These are phyloP conservation scores for Mycena rebaudengoi DNA, from an alignment of 768 basidiomycete species.

Conservation along the genomic window DNA sequence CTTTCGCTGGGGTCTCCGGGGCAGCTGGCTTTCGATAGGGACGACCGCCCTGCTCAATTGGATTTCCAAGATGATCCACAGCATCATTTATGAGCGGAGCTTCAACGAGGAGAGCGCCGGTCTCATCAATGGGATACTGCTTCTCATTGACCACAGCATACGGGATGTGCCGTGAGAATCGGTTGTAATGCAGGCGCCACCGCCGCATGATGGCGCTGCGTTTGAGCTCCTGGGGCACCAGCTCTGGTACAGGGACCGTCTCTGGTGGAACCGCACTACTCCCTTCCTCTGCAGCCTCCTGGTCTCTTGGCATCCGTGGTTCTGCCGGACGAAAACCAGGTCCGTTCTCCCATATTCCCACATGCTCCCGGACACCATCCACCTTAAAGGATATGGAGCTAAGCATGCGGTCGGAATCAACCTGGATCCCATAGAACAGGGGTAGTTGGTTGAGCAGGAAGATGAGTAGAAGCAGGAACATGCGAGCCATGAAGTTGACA, in stretches of 20 bases:
- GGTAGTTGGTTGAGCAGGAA: background rate
- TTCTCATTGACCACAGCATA: background rate
- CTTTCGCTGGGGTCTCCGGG: background rate
- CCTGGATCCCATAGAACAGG: background rate
- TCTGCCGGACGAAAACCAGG: background rate
- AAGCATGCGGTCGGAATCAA: constrained; percentile 3
- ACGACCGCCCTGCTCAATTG: constrained; percentile 2
- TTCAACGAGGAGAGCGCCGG: background rate
- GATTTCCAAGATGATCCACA: background rate
- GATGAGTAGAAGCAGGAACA: background rate
- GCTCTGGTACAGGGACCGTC: too few relatives aligned
- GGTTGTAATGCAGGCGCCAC: constrained; percentile 8
- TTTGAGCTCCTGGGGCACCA: background rate
- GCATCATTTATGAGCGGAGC: background rate
- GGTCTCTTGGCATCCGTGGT: background rate
- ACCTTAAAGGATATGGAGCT: background rate
- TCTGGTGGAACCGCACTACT: too few relatives aligned
- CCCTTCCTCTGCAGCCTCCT: too few relatives aligned
- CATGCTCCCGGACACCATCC: background rate
- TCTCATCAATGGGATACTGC: background rate
- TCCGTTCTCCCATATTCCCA: background rate
- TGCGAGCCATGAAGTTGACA: background rate
- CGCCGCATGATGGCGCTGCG: background rate
- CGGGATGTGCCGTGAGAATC: background rate
- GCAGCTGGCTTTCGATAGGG: background rate